Evolutionary conservation across 345 rosid species (phyloP), one percentile per base, ranked within the genome.

Genomic region (Turritis glabra): DNA sequence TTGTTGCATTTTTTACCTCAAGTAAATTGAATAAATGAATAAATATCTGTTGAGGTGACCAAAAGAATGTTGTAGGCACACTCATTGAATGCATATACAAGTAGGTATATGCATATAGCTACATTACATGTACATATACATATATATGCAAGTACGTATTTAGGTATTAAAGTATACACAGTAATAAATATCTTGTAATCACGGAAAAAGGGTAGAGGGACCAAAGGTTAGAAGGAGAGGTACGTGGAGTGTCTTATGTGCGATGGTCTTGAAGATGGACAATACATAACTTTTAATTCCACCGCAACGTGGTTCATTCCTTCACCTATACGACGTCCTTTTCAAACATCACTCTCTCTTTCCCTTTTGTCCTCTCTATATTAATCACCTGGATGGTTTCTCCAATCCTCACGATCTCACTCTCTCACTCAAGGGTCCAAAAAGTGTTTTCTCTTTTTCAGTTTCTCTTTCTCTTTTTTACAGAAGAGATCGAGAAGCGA

Each of bases 301-400:
- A 64, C 60, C 61, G 76, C 60, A 56, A 77, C 80, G 80, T 77
- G 80, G 80, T 64, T 77, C 60, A 71, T 71, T 71, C 46, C 40
- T 38, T 18, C 38, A 77, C 80, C 76, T n/a, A 64, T n/a, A 15
- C 80, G 44, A 38, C 9, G 32, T 77, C 80, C 54, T 55, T 71
- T 26, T 77, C 72, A 70, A 35, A 35, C 58, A n/a, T 19, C 25
- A 53, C 75, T 53, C 59, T 76, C 59, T 63, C 64, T 62, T 26
- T 43, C 74, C 25, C 74, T 69, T 68, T 76, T 69, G 64, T 33
- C 74, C 53, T 64, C 80, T 76, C 74, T 77, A 70, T 77, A 70
- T 77, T 64, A 55, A 64, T 29, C 72, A 64, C 76, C 64, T 71
- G 72, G 60, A 64, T 48, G 72, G 33, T 38, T 63, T 57, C 65